Conservation (phyloP, 73 alveolate genomes). For the Paramecium caudatum region DNA sequence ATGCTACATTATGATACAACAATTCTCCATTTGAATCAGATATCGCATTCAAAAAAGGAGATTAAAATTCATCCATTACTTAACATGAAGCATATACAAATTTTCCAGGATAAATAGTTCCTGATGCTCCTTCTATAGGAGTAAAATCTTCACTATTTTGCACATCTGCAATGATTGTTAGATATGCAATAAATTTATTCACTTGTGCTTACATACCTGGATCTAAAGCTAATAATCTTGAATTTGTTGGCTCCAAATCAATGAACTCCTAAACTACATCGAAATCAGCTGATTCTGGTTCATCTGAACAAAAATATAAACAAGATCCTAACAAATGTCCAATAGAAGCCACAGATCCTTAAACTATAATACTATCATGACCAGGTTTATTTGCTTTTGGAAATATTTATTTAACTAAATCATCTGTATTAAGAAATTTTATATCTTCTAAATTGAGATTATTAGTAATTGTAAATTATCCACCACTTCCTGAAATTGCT, state of each 20-base stretch:
- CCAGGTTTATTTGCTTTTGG: conserved; percentile 36
- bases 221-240: not conserved
- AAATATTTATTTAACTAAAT: not conserved
- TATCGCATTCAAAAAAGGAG: not conserved
- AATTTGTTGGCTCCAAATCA: not conserved
- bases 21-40: not conserved
- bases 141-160: conserved; percentile 21
- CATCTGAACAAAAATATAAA: conserved; percentile 37
- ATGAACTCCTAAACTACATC: not conserved
- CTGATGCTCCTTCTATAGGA: not conserved
- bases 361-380: not conserved
- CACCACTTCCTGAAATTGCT: not conserved
- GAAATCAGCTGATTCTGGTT: conserved; percentile 48
- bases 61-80: not conserved
- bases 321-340: conserved; percentile 13
- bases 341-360: conserved; percentile 8
- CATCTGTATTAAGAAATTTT: not conserved
- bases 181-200: not conserved
- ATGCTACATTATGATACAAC: not conserved
- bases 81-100: conserved; percentile 10
- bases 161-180: not conserved
- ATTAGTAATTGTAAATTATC: not conserved
- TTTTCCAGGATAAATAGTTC: not conserved
- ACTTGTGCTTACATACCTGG: not conserved
- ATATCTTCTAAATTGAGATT: not conserved